Evolutionary conservation across 2,329 filamentous ascomycete species (phyloP), one percentile per base, ranked within the genome.

Genomic region (Phyllachora maydis): DNA sequence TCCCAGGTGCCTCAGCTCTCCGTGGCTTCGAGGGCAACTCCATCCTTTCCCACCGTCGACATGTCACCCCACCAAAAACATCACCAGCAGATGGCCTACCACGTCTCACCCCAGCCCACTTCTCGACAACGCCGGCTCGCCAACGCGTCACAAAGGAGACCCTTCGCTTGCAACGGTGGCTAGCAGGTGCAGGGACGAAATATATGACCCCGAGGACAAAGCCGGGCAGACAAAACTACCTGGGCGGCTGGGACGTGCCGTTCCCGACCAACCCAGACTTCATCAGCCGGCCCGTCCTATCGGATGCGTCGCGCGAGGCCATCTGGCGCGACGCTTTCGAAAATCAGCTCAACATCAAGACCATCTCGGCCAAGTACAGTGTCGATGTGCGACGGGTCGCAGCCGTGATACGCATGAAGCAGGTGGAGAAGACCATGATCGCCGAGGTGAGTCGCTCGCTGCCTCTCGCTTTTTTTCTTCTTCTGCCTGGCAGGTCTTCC

Each of bases 381-480:
- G 65, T 92, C 13, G 81, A 88, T 39, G 73, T 91, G 47, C 66
- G 77, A 39, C 64, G 83, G 36, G 75, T 92, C 11, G 82, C 71
- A 14, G 83, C 83, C 12, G 76, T 91, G 11, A 74, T 91, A 28
- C 59, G 83, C 37, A 54, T 93, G 38, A 85, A 85, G 53, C 69
- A 81, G 45, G 58, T 92, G 33, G 81, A 93, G 53, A 81, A 74
- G 52, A 56, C 72, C 34, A 82, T 73, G 78, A 45, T 61, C 31
- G 46, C 56, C 37, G 59, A 83, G 57, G 83, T 92, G 62, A 60
- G 78, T n/a, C n/a, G n/a, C 43, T 27, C n/a, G 12, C 11, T 12
- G 18, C 19, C 9, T 23, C 16, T 26, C 30, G 27, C 10, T 21
- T 25, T 17, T 26, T 25, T 14, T 15, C 16, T 10, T 18, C 24